Evolutionary conservation across 805 yeast genomes (phyloP), one percentile per base, ranked within the genome.

Genomic region (Barnettozyma sp.): DNA sequence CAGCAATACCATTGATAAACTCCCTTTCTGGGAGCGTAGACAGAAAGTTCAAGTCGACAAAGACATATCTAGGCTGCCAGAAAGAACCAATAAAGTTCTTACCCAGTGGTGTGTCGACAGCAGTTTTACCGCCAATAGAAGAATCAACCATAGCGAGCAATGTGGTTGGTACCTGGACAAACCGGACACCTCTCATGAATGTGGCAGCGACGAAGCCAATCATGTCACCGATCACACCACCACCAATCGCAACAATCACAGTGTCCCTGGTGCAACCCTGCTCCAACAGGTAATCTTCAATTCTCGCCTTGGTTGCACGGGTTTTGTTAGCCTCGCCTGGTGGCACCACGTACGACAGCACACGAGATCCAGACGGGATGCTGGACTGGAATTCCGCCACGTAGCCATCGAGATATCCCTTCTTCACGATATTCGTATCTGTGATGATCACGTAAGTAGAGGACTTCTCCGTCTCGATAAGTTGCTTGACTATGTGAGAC

Each of bases 221-320:
- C 98, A 92, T 90, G 56, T 92, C 98, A 41, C 98, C 98, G 59
- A 92, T 90, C 35, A 92, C 94, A 50, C 98, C 98, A 47, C 98
- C 98, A 43, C 98, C 98, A 41, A 92, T 76, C 7, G 98, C 98
- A 32, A 92, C 63, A 39, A 92, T 78, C 18, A 92, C 85, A 3
- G 97, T 87, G 58, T 92, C 98, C 61, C 98, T 76, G 12, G 97
- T 92, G 60, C 98, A 92, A 18, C 95, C 94, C 53, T 85, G 63
- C 5, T 62, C 52, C 43, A 92, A 70, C 52, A 92, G 64, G 60
- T 72, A 90, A 60, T 92, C 98, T 63, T 92, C 98, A 38, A 92
- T 88, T 9, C 75, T 77, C 19, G 92, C 97, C 61, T 92, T 92
- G 22, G 95, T 87, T 34, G 76, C 76, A 48, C 98, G 73, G 39